phyloP scores from a whole-genome alignment of 2,329 filamentous ascomycete genomes.

The Fusarium austroafricanum region DNA sequence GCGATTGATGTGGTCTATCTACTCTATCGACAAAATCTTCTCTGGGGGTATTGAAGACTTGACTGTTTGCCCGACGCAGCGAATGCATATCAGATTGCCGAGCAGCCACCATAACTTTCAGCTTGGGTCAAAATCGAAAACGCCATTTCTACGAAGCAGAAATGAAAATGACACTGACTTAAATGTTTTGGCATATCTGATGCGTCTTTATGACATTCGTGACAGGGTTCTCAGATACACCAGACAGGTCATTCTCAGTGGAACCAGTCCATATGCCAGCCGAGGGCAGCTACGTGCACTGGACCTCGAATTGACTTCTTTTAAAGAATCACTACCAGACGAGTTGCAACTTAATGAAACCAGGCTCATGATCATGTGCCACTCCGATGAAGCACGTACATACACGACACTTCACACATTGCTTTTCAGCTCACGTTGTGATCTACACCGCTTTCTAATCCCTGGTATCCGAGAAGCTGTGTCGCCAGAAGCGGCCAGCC shows the following conservation, averaged over 20 bases:
- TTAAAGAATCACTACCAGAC: conserved; percentile 32
- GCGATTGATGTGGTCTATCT: conserved; percentile 47
- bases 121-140: conserved; percentile 35
- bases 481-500: conserved; percentile 15
- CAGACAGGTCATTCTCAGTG: conserved; percentile 27
- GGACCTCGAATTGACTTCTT: conserved; percentile 32
- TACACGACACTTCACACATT: conserved; percentile 39
- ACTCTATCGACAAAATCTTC: conserved; percentile 40
- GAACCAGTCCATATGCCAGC: conserved; percentile 31
- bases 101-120: conserved; percentile 45
- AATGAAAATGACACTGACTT: conserved; percentile 8
- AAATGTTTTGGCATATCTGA: conserved; percentile 36
- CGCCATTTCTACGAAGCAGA: conserved; percentile 24
- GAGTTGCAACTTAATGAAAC: conserved; percentile 33
- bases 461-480: conserved; percentile 42
- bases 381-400: conserved; percentile 36
- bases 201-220: conserved; percentile 39
- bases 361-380: conserved; percentile 42
- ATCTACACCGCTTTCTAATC: conserved; percentile 44
- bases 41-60: conserved; percentile 48
- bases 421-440: conserved; percentile 38
- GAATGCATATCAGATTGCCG: conserved; percentile 44
- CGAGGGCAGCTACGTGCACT: conserved; percentile 22
- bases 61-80: conserved; percentile 39
- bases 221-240: conserved; percentile 45